Percentiles rank a stretch among this genome's conserved stretches.
phyloP scores from a whole-genome alignment of 2,329 filamentous ascomycete genomes.

The Talaromyces verruculosus region DNA sequence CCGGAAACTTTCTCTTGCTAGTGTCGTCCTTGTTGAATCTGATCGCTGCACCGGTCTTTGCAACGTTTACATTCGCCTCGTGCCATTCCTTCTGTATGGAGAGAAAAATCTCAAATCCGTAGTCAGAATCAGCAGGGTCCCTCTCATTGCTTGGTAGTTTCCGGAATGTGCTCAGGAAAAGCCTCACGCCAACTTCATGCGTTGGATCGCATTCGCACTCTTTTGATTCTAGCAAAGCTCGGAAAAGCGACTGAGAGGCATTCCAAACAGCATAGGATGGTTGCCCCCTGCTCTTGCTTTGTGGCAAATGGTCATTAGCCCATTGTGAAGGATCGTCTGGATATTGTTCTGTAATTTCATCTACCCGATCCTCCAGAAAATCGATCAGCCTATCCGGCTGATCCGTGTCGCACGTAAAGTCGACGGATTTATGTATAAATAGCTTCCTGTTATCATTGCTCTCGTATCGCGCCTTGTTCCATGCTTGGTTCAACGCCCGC shows the following conservation, averaged over 20 bases:
- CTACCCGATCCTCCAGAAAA: background rate
- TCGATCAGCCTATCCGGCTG: background rate
- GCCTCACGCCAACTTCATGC: background rate
- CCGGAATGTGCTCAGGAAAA: background rate
- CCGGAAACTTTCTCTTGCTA: background rate
- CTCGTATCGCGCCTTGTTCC: background rate
- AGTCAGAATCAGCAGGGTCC: background rate
- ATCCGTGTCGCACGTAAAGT: background rate
- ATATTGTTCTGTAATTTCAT: background rate
- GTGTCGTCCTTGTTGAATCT: background rate
- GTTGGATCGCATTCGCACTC: background rate
- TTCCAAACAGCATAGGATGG: constrained; percentile 1
- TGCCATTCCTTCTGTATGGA: background rate
- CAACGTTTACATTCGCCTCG: constrained; percentile 1
- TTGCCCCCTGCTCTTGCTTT: constrained; percentile 2
- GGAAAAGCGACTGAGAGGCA: background rate
- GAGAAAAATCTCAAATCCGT: background rate
- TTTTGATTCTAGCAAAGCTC: background rate
- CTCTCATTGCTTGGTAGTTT: background rate
- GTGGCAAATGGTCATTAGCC: background rate
- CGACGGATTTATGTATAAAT: background rate
- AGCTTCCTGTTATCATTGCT: background rate
- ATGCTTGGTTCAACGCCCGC: constrained; percentile 1
- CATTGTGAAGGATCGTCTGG: background rate
- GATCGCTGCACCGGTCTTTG: background rate